Base-by-base conservation (phyloP, 768 basidiomycete genomes). In the Lentinula guzmanii region DNA sequence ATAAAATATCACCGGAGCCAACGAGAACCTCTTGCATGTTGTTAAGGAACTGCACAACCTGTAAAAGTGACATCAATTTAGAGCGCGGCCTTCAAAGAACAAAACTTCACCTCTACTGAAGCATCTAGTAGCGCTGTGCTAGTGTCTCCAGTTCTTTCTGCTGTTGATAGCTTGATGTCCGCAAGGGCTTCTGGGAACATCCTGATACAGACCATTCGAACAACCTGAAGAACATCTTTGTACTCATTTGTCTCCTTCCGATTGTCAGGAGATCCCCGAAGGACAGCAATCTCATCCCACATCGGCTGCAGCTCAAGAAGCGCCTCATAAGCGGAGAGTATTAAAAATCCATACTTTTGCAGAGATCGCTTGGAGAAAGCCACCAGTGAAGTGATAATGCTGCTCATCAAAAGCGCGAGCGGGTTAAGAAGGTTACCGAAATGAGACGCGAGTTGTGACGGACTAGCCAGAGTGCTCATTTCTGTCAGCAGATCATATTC, bases 151-250 rank as follows among this genome's bases (percentile, higher is more conserved):
- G 80, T 81, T 63, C 79, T 85, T 4, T 31, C 50, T 2, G 46
- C 45, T 1, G 85, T 86, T 18, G 59, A 41, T 63, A 86, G 70
- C 70, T 91, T 91, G 67, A 93, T 72, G 69, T 93, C 90, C 16
- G 85, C 90, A 51, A 94, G 70, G 65, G 90, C 89, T 67, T 94
- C 91, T 0, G 92, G 91, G 70, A 93, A 94, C 56, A 89, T 91
- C 50, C 92, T 78, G 62, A 93, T 71, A 67, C 90, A 91, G 1
- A 92, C 77, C 0, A 80, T 83, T 13, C 89, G 77, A 9, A 94
- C 74, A 5, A 81, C 74, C 55, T 84, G 82, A 6, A 90, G 66
- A 0, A 85, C 86, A 8, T 93, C 92, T 66, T 84, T 87, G 51
- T 90, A 71, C 65, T 91, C 91, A 65, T 91, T 91, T 28, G 75